Conservation (phyloP, 768 basidiomycete species). For the Coprinellus micaceus region DNA sequence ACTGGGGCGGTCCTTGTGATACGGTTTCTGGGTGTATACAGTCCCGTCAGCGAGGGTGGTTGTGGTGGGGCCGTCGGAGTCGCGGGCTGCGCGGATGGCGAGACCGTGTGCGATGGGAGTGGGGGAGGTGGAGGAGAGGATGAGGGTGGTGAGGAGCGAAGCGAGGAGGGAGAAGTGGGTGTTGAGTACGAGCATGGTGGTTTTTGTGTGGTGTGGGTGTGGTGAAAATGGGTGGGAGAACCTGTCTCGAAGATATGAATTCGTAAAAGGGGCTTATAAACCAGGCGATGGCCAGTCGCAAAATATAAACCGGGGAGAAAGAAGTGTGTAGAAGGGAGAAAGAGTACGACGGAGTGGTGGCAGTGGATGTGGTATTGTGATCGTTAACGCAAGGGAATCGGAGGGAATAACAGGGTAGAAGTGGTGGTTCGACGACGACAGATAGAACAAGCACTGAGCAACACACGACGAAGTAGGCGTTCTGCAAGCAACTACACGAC, state of each 20-base stretch:
- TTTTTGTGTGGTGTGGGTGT: no score
- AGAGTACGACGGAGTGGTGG: neutral
- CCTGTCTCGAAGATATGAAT: neutral
- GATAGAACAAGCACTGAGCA: neutral
- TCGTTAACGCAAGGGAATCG: neutral
- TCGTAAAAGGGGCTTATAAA: neutral
- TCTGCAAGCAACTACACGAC: conserved; percentile 2
- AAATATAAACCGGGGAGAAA: neutral
- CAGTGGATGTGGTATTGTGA: neutral
- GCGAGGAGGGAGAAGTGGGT: conserved; percentile 1
- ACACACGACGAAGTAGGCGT: neutral
- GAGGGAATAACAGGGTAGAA: neutral
- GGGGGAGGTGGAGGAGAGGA: conserved; percentile 1
- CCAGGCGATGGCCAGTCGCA: conserved; percentile 3
- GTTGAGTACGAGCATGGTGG: conserved; percentile 5
- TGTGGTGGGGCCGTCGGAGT: neutral
- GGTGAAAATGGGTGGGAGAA: neutral
- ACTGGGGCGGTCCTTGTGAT: conserved; percentile 4
- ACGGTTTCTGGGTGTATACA: neutral
- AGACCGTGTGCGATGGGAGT: neutral
- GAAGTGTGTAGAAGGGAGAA: neutral
- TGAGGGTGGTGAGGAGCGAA: conserved; percentile 4
- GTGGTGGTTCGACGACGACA: neutral
- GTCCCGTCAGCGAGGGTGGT: neutral
- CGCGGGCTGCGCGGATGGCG: neutral